Percentiles rank a stretch among this genome's conserved stretches.
Conservation (phyloP, 805 yeast genomes). For the Myxozyma melibiosi region DNA sequence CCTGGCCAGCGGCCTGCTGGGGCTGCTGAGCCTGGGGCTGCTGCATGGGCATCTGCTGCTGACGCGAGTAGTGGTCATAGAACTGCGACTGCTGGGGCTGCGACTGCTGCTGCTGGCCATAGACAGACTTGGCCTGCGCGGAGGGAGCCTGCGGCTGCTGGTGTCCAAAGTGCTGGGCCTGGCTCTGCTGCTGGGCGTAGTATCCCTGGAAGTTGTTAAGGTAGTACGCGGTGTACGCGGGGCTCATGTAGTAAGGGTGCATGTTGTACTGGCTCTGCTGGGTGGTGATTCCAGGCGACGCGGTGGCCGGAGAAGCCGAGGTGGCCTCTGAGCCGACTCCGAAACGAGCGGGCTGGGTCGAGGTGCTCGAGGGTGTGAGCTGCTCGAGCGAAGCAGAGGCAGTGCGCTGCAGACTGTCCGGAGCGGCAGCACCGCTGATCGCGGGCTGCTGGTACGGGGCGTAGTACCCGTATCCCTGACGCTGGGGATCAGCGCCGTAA, state of each 20-base stretch:
- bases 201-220: slow-evolving; percentile 34
- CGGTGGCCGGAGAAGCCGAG: slow-evolving; percentile 28
- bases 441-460: slow-evolving; percentile 30
- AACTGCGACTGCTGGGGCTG: slow-evolving; percentile 16
- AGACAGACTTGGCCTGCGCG: slow-evolving; percentile 26
- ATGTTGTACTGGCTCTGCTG: slow-evolving; percentile 32
- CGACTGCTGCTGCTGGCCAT: slow-evolving; percentile 31
- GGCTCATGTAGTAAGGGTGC: slow-evolving; percentile 35
- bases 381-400: slow-evolving; percentile 31
- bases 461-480: slow-evolving; percentile 29
- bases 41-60: slow-evolving; percentile 12
- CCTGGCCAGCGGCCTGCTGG: slow-evolving; percentile 12
- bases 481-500: slow-evolving; percentile 33
- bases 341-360: slow-evolving; percentile 33
- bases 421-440: slow-evolving; percentile 23
- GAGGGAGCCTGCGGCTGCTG: slow-evolving; percentile 9
- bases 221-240: slow-evolving; percentile 35
- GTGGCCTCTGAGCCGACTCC: slow-evolving; percentile 31
- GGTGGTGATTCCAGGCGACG: slow-evolving; percentile 28
- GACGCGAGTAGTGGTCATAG: slow-evolving; percentile 20
- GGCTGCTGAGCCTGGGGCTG: slow-evolving; percentile 19
- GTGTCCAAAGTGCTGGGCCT: slow-evolving; percentile 27
- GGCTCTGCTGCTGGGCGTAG: slow-evolving; percentile 33
- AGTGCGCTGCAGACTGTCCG: slow-evolving; percentile 29
- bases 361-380: slow-evolving; percentile 29